phyloP scores from a whole-genome alignment of 75 land plant species.

The Pinus tabuliformis region DNA sequence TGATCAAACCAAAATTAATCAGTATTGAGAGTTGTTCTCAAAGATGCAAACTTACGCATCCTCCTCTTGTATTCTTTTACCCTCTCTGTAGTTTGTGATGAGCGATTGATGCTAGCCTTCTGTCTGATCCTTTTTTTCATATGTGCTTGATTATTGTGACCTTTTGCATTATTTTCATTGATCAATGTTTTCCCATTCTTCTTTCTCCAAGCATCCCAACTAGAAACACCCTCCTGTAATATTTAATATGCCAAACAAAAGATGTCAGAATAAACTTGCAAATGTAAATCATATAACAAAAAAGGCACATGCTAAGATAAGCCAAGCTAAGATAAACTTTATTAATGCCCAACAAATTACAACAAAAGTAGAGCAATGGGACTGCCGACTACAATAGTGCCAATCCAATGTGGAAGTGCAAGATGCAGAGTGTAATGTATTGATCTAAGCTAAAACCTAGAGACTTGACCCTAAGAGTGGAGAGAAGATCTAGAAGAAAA shows the following conservation, averaged over 20 bases:
- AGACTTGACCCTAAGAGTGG: too few relatives aligned
- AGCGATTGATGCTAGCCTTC: background rate
- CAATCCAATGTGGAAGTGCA: too few relatives aligned
- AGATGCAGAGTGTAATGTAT: too few relatives aligned
- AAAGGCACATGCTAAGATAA: background rate
- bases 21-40: background rate
- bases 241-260: background rate
- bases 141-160: background rate
- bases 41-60: background rate
- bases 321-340: too few relatives aligned
- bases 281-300: background rate
- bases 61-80: background rate
- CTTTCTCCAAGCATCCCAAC: slow-evolving; percentile 6
- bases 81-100: slow-evolving; percentile 3
- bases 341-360: too few relatives aligned
- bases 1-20: background rate
- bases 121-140: background rate
- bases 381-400: too few relatives aligned
- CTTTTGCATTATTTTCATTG: background rate
- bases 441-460: too few relatives aligned
- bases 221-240: background rate
- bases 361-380: too few relatives aligned
- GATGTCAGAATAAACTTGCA: background rate
- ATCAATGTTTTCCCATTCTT: background rate
- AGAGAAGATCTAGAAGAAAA: too few relatives aligned